Evolutionary conservation across 192 early-diverging fungal genomes (phyloP), one percentile per base, ranked within the genome.

Genomic region (Podila epicladia): DNA sequence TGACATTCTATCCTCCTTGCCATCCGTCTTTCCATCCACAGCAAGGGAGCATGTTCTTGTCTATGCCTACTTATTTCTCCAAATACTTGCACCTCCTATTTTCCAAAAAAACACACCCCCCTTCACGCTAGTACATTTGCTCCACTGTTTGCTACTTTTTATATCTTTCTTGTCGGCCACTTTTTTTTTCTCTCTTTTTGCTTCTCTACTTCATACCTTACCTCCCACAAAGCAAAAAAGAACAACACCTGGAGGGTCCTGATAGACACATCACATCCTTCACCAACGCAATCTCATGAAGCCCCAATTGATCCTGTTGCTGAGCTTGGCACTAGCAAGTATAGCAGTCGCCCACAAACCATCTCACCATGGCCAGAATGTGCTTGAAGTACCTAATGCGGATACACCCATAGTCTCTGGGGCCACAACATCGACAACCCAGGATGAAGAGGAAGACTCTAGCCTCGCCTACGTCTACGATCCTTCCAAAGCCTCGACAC

Each of bases 291-390:
- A 6, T 22, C 8, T 55, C 53, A 79, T 72, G 75, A 79, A 24
- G 35, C 49, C 75, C 2, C 63, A 65, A 28, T 62, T 79, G 28
- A 72, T 79, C 20, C n/a, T 79, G n/a, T 38, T 79, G 20, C 33
- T 72, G 64, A 79, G 70, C 61, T 31, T 79, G 35, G 75, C 75
- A 13, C 49, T 67, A 12, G 70, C 65, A 9, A 65, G 69, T 22
- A 24, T 79, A 9, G 65, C 55, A 5, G 15, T 72, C 4, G 70
- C 60, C 24, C 19, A 55, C n/a, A 55, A 26, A 2, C 24, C n/a
- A 17, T 8, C 9, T 24, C 20, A 55, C 53, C 5, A 55, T 0
- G 22, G 2, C 4, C 50, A 7, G 70, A 68, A 19, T 15, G 26
- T 20, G 49, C 65, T 6, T 11, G 9, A 7, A 13, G 33, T 19